These are phyloP conservation scores for Leavenworthia alabamica DNA, from an alignment of 345 rosid species.

Conservation along the genomic window DNA sequence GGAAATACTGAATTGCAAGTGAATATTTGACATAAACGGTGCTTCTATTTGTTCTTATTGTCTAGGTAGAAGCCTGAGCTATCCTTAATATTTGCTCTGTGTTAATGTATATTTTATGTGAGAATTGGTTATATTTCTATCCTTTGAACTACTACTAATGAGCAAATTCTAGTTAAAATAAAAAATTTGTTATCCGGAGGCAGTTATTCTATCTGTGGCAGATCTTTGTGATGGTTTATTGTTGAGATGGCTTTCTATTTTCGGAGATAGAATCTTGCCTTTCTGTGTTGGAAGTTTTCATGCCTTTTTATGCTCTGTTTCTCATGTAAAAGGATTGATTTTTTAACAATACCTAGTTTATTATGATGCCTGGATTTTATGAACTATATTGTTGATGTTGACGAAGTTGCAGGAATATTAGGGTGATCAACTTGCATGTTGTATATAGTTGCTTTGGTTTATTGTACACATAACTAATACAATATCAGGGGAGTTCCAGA, in stretches of 20 bases:
- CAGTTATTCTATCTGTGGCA: background rate
- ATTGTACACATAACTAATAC: slow-evolving; percentile 6
- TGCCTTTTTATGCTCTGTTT: background rate
- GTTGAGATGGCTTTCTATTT: background rate
- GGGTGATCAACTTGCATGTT: slow-evolving; percentile 19
- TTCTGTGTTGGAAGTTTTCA: slow-evolving; percentile 1
- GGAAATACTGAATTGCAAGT: slow-evolving; percentile 4
- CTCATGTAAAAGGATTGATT: background rate
- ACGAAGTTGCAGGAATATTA: slow-evolving; percentile 6
- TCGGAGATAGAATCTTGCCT: slow-evolving; percentile 2
- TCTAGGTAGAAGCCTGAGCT: background rate
- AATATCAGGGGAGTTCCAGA: slow-evolving; percentile 7
- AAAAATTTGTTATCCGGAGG: background rate
- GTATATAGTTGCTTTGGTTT: slow-evolving; percentile 7
- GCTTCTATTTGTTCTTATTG: background rate
- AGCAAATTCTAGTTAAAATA: background rate
- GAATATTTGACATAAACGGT: background rate
- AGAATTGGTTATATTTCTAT: background rate
- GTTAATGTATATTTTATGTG: background rate
- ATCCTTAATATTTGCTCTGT: slow-evolving; percentile 6
- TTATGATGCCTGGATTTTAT: slow-evolving; percentile 8
- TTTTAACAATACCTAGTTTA: background rate
- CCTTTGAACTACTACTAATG: background rate
- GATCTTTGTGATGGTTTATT: slow-evolving; percentile 14
- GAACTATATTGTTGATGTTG: slow-evolving; percentile 4